A percentile compares a stretch with the other conserved stretches of the same genome.
These are phyloP conservation scores for Arachnomyces sp. DNA, from an alignment of 2,329 filamentous ascomycete species.

Conservation along the genomic window DNA sequence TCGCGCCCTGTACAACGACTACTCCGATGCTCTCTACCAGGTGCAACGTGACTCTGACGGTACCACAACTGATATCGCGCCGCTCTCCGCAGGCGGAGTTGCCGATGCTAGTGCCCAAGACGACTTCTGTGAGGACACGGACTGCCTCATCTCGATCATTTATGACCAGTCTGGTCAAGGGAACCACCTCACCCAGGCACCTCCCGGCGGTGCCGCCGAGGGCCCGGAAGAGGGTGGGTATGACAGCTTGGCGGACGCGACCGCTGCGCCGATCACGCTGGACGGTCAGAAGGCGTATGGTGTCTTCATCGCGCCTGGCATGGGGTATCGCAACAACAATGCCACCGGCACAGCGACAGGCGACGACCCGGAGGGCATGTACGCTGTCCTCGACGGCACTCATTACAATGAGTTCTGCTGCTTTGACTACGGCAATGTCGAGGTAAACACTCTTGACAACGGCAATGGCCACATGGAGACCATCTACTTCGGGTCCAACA, in stretches of 20 bases:
- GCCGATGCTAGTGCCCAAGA: slow-evolving; percentile 57
- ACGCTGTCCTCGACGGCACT: slow-evolving; percentile 27
- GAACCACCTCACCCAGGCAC: slow-evolving; percentile 58
- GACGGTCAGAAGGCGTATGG: slow-evolving; percentile 57
- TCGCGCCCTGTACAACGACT: slow-evolving; percentile 52
- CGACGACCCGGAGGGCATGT: slow-evolving; percentile 42
- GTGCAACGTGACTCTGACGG: slow-evolving; percentile 48
- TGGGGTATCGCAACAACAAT: slow-evolving; percentile 55
- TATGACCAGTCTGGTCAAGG: slow-evolving; percentile 58
- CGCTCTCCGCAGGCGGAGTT: slow-evolving; percentile 52
- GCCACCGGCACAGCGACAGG: slow-evolving; percentile 47
- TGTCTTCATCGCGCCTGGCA: slow-evolving; percentile 55
- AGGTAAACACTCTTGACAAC: slow-evolving; percentile 45
- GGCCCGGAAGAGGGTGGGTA: slow-evolving; percentile 52
- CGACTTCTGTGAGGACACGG: slow-evolving; percentile 52
- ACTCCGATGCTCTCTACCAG: slow-evolving; percentile 51
- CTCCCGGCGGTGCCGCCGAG: slow-evolving; percentile 49
- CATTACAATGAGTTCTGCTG: slow-evolving; percentile 30
- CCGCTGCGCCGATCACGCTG: slow-evolving; percentile 54
- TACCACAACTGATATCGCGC: slow-evolving; percentile 42
- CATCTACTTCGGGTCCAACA: slow-evolving; percentile 55
- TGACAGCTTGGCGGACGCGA: slow-evolving; percentile 54
- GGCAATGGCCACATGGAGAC: slow-evolving; percentile 63
- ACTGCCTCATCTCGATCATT: slow-evolving; percentile 56
- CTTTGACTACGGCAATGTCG: slow-evolving; percentile 54